Conservation (phyloP, 2,329 filamentous ascomycete genomes). For the Coniochaeta hoffmannii region DNA sequence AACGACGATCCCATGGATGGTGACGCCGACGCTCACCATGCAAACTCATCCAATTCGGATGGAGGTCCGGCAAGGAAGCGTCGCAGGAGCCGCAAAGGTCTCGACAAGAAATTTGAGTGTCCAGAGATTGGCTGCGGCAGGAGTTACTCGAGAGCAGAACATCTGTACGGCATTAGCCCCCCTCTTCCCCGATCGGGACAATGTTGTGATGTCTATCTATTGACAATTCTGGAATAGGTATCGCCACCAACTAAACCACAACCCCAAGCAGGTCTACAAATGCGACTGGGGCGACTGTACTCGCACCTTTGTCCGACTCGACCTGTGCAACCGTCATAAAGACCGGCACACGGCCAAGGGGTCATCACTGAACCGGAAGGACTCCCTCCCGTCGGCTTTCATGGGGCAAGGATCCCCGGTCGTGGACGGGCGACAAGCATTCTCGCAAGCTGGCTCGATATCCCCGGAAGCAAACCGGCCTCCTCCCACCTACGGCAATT, state of each 20-base stretch:
- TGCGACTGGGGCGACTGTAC: conserved; percentile 90
- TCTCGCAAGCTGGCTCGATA: conserved; percentile 31
- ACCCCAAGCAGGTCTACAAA: conserved; percentile 88
- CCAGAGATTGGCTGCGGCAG: conserved; percentile 84
- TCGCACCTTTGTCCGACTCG: conserved; percentile 85
- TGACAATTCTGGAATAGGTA: conserved; percentile 40
- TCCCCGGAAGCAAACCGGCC: conserved; percentile 42
- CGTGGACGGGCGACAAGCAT: conserved; percentile 31
- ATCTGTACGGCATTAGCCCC: conserved; percentile 63
- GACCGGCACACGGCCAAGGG: conserved; percentile 76
- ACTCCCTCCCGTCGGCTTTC: conserved; percentile 39
- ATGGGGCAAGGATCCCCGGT: conserved; percentile 41
- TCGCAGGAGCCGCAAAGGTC: conserved; percentile 65
- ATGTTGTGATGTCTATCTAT: neutral
- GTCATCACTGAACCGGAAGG: conserved; percentile 68
- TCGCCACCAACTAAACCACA: conserved; percentile 91
- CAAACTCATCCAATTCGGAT: conserved; percentile 44
- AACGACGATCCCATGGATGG: conserved; percentile 30
- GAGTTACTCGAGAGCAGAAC: conserved; percentile 92
- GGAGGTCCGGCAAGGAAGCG: conserved; percentile 52
- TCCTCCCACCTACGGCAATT: conserved; percentile 32
- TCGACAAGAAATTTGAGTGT: conserved; percentile 80
- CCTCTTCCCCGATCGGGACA: neutral
- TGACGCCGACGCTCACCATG: conserved; percentile 32
- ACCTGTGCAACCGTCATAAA: conserved; percentile 79